Evolutionary conservation across 495 filamentous ascomycete genomes (phyloP).

Genomic region (Penicillium nucicola): DNA sequence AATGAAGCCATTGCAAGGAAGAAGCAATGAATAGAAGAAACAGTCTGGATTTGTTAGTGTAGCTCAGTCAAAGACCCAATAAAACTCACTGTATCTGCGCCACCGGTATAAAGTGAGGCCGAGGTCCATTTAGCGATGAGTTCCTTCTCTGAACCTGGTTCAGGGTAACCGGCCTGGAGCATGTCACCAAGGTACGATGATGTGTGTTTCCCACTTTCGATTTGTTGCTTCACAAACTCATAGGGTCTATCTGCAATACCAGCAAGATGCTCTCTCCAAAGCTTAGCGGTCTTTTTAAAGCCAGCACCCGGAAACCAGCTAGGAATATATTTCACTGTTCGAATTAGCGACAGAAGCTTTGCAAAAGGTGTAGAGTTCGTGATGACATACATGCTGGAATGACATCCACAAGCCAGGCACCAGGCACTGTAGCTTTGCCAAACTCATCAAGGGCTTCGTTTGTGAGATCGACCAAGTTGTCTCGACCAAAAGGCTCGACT

Average conservation of each 20-base stretch:
- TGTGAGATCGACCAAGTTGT: conserved; percentile 41
- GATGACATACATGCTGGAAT: conserved; percentile 23
- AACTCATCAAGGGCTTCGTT: conserved; percentile 43
- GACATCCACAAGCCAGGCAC: conserved; percentile 45
- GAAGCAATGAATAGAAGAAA: conserved; percentile 22
- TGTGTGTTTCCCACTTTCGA: conserved; percentile 26
- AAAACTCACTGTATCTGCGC: conserved; percentile 47
- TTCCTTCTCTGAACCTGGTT: conserved; percentile 23
- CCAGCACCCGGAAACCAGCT: conserved; percentile 49
- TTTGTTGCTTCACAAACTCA: conserved; percentile 41
- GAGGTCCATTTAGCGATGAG: conserved; percentile 41
- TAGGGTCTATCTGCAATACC: conserved; percentile 35
- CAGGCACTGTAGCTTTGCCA: conserved; percentile 36
- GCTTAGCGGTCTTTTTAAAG: conserved; percentile 40
- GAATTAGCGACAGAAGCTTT: neutral
- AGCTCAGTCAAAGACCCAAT: neutral
- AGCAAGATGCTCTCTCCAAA: conserved; percentile 28
- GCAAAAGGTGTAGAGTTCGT: neutral
- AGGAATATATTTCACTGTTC: conserved; percentile 37
- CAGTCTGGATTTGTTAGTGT: conserved; percentile 11
- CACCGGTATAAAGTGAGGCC: conserved; percentile 51
- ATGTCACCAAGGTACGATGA: conserved; percentile 39
- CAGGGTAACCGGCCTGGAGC: conserved; percentile 14
- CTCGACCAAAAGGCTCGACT: conserved; percentile 33
- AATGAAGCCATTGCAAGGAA: conserved; percentile 39